Evolutionary conservation across 345 rosid genomes (phyloP).

Genomic region (Gossypium arboreum): DNA sequence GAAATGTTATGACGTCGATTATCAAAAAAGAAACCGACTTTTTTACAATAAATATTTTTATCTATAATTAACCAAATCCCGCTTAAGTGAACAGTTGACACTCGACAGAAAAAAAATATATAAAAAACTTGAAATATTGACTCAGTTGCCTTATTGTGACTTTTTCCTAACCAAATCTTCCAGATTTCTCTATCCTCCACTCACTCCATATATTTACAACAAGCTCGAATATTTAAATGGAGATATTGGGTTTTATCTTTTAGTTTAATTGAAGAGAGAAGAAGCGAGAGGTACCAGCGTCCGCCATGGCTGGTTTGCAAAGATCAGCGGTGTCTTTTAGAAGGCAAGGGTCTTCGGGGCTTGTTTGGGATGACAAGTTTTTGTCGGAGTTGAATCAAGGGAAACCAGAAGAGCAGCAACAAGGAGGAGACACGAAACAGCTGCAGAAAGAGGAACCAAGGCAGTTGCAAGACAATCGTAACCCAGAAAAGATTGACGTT

Average conservation of each 20-base stretch:
- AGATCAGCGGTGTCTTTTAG: constrained; percentile 87
- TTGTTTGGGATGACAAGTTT: constrained; percentile 77
- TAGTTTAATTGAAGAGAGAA: neutral
- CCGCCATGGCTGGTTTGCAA: constrained; percentile 80
- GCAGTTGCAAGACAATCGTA: constrained; percentile 12
- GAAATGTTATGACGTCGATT: no score
- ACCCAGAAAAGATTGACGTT: constrained; percentile 25
- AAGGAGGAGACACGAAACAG: constrained; percentile 1
- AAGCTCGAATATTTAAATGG: neutral
- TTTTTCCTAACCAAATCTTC: neutral
- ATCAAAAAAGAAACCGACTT: no score
- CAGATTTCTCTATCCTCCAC: neutral
- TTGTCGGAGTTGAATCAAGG: constrained; percentile 39
- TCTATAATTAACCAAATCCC: neutral
- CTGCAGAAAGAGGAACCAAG: constrained; percentile 9
- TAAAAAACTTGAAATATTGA: constrained; percentile 14
- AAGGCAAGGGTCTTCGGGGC: constrained; percentile 90
- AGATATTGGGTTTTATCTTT: neutral
- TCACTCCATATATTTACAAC: neutral
- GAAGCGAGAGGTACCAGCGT: neutral
- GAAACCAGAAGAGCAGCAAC: constrained; percentile 19
- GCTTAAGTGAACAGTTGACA: neutral
- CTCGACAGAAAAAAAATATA: neutral
- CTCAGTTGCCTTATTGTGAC: constrained; percentile 17
- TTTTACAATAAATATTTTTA: neutral